Evolutionary conservation across 2,329 filamentous ascomycete species (phyloP).

Genomic region (Metarhizium sp.): DNA sequence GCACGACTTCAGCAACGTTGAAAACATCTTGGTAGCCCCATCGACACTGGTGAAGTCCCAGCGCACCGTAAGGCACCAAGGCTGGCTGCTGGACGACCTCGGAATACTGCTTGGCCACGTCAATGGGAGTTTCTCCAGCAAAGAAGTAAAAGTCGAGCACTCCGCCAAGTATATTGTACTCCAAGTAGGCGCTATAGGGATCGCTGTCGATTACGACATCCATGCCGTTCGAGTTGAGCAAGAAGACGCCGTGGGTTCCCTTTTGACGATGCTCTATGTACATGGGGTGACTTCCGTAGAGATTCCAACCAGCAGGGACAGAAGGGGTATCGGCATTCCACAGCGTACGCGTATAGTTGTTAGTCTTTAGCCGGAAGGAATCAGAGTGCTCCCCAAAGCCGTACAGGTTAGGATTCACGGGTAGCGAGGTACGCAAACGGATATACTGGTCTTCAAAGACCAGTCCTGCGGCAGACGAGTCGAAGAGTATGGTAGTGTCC

Average conservation of each 20-base stretch:
- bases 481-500: conserved; percentile 44
- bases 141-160: conserved; percentile 65
- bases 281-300: conserved; percentile 68
- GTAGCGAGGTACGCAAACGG: conserved; percentile 57
- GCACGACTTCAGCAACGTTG: conserved; percentile 56
- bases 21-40: conserved; percentile 58
- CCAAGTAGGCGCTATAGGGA: conserved; percentile 50
- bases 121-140: conserved; percentile 46
- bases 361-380: conserved; percentile 53
- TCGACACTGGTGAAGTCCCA: conserved; percentile 53
- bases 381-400: conserved; percentile 69
- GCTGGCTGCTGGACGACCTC: conserved; percentile 45
- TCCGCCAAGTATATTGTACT: conserved; percentile 73
- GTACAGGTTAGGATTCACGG: conserved; percentile 58
- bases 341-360: conserved; percentile 58
- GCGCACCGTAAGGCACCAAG: conserved; percentile 56
- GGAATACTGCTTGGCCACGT: conserved; percentile 50
- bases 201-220: conserved; percentile 65
- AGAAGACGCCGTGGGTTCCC: conserved; percentile 55
- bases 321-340: conserved; percentile 59
- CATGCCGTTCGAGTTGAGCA: conserved; percentile 68
- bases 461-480: conserved; percentile 53
- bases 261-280: conserved; percentile 60
- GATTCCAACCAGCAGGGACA: conserved; percentile 51
- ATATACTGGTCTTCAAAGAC: conserved; percentile 70